Conservation (phyloP, 352 stramenopile genomes). For the Phytophthora citrophthora region DNA sequence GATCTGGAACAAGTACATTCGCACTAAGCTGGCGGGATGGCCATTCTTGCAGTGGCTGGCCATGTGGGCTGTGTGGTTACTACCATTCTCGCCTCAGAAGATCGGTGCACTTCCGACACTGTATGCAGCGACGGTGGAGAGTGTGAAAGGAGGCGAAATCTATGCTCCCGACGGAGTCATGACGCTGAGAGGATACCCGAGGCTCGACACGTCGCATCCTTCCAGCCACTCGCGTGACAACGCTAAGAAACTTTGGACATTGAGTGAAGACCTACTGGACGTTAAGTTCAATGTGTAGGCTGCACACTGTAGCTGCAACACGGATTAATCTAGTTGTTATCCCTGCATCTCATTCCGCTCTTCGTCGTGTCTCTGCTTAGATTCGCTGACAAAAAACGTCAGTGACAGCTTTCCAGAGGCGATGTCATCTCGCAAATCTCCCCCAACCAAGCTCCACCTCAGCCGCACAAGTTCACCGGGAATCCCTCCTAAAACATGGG, state of each 20-base stretch:
- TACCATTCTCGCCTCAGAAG: constrained; percentile 39
- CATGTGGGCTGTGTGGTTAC: constrained; percentile 45
- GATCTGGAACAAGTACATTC: constrained; percentile 47
- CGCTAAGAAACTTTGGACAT: constrained; percentile 43
- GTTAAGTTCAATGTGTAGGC: constrained; percentile 33
- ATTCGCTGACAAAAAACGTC: constrained; percentile 38
- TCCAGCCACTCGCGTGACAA: constrained; percentile 39
- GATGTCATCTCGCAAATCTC: constrained; percentile 24
- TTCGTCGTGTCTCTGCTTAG: constrained; percentile 24
- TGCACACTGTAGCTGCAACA: neutral
- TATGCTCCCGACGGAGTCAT: constrained; percentile 40
- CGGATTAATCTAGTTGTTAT: too few relatives aligned
- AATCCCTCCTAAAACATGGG: constrained; percentile 18
- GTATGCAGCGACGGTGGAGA: constrained; percentile 48
- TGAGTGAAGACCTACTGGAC: constrained; percentile 46
- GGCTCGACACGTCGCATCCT: constrained; percentile 38
- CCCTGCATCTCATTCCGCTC: too few relatives aligned
- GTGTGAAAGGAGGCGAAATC: constrained; percentile 31
- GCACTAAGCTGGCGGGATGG: constrained; percentile 33
- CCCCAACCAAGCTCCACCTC: neutral
- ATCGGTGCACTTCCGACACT: constrained; percentile 56
- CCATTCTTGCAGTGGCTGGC: constrained; percentile 53
- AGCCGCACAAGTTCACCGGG: neutral
- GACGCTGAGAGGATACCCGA: constrained; percentile 49
- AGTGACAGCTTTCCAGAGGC: neutral